Evolutionary conservation across 2,329 filamentous ascomycete genomes (phyloP), one percentile per base, ranked within the genome.

Genomic region (Trichoderma endophyticum): DNA sequence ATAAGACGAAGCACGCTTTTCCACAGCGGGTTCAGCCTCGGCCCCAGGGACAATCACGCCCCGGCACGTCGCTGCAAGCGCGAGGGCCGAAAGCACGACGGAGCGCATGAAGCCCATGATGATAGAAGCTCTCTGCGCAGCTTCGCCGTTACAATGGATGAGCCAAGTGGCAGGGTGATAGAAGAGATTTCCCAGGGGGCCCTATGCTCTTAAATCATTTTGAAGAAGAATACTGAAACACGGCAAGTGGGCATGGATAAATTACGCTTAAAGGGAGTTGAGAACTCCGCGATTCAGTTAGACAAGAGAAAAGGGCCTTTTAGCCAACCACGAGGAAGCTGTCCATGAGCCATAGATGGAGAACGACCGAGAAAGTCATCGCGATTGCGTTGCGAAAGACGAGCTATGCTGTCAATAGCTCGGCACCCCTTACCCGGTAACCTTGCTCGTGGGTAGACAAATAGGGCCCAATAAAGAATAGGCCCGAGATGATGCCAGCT

Each of bases 61-160:
- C 7, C n/a, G 43, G 54, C 43, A 56, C 11, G 63, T 36, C 43
- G 28, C 63, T 36, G 63, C 63, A n/a, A 65, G 28, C 26, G 63
- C 15, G 8, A 65, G 28, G 43, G 14, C 48, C 43, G 63, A 54
- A 36, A 65, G 43, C 28, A 65, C 43, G 43, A 48, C 63, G 43
- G 63, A 65, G 43, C 63, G 63, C 54, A 65, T n/a, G 36, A 65
- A 65, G 28, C 63, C 63, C 63, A 65, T 65, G 63, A 26, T 56
- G 63, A 56, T 11, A 24, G 63, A 56, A 26, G 43, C 63, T 54
- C 24, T 26, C 63, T 56, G n/a, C 30, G 24, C 28, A 51, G 48
- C 43, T 65, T 65, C 6, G 28, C 30, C 34, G n/a, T 48, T 30
- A 32, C 26, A n/a, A 30, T 54, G 62, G 26, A 54, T 39, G 63